A percentile compares a stretch with the other conserved stretches of the same genome.
Evolutionary conservation across 2,329 filamentous ascomycete genomes (phyloP).

Genomic region (Leptographium radiaticola): DNA sequence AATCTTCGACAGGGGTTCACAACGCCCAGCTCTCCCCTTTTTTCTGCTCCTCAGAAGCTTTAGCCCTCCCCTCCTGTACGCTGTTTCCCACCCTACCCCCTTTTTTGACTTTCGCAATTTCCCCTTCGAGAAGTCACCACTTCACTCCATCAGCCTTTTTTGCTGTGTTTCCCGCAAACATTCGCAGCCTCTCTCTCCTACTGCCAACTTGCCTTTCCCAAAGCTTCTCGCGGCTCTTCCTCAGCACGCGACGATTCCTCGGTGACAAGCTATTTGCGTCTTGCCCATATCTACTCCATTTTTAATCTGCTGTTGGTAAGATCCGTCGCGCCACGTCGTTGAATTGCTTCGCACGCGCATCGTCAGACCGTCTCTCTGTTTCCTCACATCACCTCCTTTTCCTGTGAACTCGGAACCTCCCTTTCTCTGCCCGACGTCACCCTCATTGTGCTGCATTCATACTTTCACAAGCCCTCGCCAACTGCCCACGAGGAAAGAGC

Average conservation of each 20-base stretch:
- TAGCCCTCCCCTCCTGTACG: background rate
- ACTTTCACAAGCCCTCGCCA: background rate
- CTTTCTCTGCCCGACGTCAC: background rate
- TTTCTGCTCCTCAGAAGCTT: conserved; percentile 1
- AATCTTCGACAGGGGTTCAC: conserved; percentile 6
- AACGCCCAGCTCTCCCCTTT: conserved; percentile 2
- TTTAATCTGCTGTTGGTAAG: background rate
- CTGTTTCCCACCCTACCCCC: conserved; percentile 9
- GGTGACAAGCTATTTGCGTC: background rate
- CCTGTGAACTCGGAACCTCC: too few species aligned
- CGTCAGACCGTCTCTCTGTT: too few species aligned
- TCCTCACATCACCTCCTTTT: too few species aligned
- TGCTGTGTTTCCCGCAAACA: conserved; percentile 2
- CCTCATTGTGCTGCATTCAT: too few species aligned
- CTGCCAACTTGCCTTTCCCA: background rate
- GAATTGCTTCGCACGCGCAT: too few species aligned
- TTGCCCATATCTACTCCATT: background rate
- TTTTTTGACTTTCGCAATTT: conserved; percentile 12
- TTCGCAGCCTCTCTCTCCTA: conserved; percentile 1
- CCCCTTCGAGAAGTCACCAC: conserved; percentile 11
- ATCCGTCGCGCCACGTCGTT: background rate
- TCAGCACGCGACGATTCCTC: conserved; percentile 5
- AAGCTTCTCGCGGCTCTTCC: background rate
- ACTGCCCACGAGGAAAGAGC: conserved; percentile 4
- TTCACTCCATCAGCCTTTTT: conserved; percentile 4